Evolutionary conservation across 2,329 filamentous ascomycete species (phyloP).

Genomic region (Penicillium sp.): DNA sequence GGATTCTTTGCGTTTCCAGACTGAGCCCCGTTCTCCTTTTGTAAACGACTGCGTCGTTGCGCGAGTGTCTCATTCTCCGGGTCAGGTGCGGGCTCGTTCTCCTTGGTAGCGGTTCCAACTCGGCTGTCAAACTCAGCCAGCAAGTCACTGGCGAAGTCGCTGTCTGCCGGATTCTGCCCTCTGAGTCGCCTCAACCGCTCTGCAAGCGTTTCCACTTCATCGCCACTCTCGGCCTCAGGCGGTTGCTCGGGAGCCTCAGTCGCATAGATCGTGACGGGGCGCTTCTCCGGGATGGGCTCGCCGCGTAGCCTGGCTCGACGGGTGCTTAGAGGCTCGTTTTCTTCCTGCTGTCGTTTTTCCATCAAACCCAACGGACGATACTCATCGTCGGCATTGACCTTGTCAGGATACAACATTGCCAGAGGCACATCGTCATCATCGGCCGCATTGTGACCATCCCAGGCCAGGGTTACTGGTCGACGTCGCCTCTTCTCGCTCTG

Average conservation of each 20-base stretch:
- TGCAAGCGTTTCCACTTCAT: constrained; percentile 47
- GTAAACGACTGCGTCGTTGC: constrained; percentile 46
- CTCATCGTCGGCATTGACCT: constrained; percentile 32
- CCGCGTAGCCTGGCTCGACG: constrained; percentile 73
- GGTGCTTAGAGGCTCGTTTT: constrained; percentile 81
- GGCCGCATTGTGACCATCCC: constrained; percentile 65
- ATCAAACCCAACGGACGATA: constrained; percentile 47
- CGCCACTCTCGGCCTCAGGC: constrained; percentile 27
- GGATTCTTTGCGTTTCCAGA: constrained; percentile 23
- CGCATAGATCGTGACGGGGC: constrained; percentile 37
- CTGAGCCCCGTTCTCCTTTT: constrained; percentile 38
- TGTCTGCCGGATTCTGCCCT: constrained; percentile 34
- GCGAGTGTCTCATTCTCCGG: constrained; percentile 47
- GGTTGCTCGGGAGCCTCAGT: constrained; percentile 15
- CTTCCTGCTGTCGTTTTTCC: constrained; percentile 77
- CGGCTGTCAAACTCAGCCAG: constrained; percentile 41
- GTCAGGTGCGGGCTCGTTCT: constrained; percentile 18
- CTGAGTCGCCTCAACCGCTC: constrained; percentile 45
- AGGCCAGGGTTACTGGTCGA: constrained; percentile 80
- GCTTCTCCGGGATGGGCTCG: constrained; percentile 41
- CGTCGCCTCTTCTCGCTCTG: constrained; percentile 68
- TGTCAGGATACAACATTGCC: constrained; percentile 68
- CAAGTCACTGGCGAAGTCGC: constrained; percentile 46
- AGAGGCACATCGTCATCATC: constrained; percentile 84
- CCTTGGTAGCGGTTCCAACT: constrained; percentile 23